Evolutionary conservation across 306 rosid species (phyloP).

Genomic region (Vigna trinervia): DNA sequence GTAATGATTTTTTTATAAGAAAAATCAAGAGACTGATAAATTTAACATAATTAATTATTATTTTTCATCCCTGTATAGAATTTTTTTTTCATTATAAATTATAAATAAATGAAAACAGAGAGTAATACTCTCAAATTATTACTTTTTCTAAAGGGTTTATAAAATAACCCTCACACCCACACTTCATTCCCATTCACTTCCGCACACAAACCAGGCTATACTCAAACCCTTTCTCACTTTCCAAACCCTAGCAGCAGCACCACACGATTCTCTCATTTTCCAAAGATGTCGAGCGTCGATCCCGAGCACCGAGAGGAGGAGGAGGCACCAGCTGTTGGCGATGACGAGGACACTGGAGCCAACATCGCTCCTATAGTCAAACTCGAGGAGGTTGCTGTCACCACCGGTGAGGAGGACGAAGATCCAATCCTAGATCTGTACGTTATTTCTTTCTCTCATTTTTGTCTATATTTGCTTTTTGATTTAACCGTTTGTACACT

Average conservation of each 20-base stretch:
- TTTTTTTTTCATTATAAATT: too few relatives aligned
- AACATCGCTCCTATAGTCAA: constrained; percentile 94
- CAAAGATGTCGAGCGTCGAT: constrained; percentile 77
- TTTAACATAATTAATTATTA: too few relatives aligned
- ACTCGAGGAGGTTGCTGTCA: constrained; percentile 85
- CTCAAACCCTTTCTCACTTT: background rate
- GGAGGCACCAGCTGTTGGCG: constrained; percentile 73
- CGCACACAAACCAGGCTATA: background rate
- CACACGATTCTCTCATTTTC: background rate
- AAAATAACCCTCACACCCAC: background rate
- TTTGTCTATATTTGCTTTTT: background rate
- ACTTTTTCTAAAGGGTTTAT: background rate
- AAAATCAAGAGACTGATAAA: too few relatives aligned
- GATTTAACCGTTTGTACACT: background rate
- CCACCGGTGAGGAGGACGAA: constrained; percentile 95
- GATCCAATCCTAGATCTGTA: constrained; percentile 87
- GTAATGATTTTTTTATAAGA: too few relatives aligned
- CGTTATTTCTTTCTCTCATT: background rate
- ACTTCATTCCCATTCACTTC: background rate
- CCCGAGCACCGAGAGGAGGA: constrained; percentile 88
- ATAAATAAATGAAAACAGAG: too few relatives aligned
- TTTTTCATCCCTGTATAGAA: too few relatives aligned
- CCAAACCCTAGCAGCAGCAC: constrained; percentile 46
- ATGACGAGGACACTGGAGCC: constrained; percentile 98
- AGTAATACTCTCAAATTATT: background rate